Evolutionary conservation across 2,329 filamentous ascomycete species (phyloP).

Genomic region (Phyllachora maydis): DNA sequence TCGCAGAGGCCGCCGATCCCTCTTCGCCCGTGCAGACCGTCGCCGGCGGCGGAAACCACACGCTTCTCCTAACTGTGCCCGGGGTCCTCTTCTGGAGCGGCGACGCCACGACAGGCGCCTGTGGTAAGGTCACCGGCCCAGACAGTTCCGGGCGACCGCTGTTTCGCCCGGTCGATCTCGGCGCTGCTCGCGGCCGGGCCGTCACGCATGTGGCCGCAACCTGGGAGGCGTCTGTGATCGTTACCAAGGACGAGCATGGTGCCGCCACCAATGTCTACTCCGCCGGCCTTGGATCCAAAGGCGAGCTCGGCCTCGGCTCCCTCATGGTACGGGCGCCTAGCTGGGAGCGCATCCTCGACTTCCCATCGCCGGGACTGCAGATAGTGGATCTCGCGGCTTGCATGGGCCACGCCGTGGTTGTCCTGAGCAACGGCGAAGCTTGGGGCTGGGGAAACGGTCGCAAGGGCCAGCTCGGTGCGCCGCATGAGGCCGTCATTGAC

Average conservation of each 20-base stretch:
- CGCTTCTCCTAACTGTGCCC: conserved; percentile 42
- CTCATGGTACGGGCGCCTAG: conserved; percentile 24
- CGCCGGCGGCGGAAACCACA: conserved; percentile 69
- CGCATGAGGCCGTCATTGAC: conserved; percentile 28
- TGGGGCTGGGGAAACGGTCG: conserved; percentile 81
- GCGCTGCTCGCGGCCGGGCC: conserved; percentile 8
- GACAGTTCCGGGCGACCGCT: conserved; percentile 4
- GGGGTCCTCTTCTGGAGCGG: conserved; percentile 47
- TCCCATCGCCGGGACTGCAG: conserved; percentile 38
- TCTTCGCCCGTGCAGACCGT: conserved; percentile 17
- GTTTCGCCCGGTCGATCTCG: conserved; percentile 18
- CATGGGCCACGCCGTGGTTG: conserved; percentile 56
- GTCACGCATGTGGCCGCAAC: conserved; percentile 42
- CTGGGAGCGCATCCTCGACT: conserved; percentile 30
- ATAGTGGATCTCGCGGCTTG: conserved; percentile 48
- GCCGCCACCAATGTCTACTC: conserved; percentile 31
- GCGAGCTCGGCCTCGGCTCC: conserved; percentile 48
- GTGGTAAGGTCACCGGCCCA: conserved; percentile 17
- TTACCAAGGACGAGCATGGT: conserved; percentile 21
- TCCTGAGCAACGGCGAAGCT: conserved; percentile 54
- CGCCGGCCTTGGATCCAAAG: conserved; percentile 46
- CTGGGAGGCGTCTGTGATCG: conserved; percentile 55
- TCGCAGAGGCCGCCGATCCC: conserved; percentile 18
- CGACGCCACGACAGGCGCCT: conserved; percentile 31
- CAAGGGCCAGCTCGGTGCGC: conserved; percentile 62